A percentile compares a stretch with the other conserved stretches of the same genome.
Conservation (phyloP, 371 early-diverging fungal genomes). For the Parasitella parasitica region DNA sequence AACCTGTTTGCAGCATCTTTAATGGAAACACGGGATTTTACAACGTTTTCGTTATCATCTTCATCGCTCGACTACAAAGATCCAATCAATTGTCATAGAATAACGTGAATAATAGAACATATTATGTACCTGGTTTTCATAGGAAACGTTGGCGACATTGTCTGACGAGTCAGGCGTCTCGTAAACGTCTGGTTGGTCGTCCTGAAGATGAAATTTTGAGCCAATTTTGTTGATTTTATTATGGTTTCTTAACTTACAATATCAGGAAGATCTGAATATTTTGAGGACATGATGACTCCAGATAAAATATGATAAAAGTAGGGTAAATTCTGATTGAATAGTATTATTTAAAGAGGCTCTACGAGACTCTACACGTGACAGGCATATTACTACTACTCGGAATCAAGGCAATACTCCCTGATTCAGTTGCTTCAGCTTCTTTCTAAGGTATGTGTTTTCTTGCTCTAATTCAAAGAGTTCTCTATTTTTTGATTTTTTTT, state of each 20-base stretch:
- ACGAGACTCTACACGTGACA: background rate
- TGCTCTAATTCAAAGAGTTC: background rate
- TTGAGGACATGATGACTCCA: slow-evolving; percentile 47
- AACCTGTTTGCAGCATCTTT: slow-evolving; percentile 62
- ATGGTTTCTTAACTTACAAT: slow-evolving; percentile 45
- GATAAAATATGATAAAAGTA: background rate
- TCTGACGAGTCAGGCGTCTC: slow-evolving; percentile 74
- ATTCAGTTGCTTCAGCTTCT: background rate
- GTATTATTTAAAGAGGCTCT: background rate
- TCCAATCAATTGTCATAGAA: background rate
- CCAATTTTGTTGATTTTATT: background rate
- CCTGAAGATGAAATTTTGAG: slow-evolving; percentile 33
- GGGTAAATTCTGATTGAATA: background rate
- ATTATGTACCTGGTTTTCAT: slow-evolving; percentile 58
- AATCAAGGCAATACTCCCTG: background rate
- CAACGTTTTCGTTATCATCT: slow-evolving; percentile 56
- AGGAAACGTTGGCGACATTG: slow-evolving; percentile 44
- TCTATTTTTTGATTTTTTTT: background rate
- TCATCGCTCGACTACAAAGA: slow-evolving; percentile 52
- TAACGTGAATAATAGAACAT: background rate
- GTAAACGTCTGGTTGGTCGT: slow-evolving; percentile 83
- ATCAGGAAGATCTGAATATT: slow-evolving; percentile 70
- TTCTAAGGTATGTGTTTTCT: background rate
- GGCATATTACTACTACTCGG: background rate
- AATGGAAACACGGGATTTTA: slow-evolving; percentile 54